Evolutionary conservation across 2,329 filamentous ascomycete genomes (phyloP), one percentile per base, ranked within the genome.

Genomic region (Daldinia eschscholtzii): DNA sequence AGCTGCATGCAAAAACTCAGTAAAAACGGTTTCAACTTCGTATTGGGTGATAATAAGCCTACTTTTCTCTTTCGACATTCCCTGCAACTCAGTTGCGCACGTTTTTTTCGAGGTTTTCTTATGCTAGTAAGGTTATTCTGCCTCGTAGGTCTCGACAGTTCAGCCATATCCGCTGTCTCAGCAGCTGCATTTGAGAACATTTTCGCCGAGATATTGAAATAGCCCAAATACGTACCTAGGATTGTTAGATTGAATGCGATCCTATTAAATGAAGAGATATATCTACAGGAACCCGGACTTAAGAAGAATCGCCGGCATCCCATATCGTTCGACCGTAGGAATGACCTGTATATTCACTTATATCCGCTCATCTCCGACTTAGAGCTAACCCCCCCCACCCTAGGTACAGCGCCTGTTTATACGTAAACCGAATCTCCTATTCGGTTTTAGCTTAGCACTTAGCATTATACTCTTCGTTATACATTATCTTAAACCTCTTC

Each of bases 61-160:
- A 68, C 70, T 70, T 76, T 76, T 55, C 72, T 75, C 50, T 70
- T 70, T 52, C 74, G 70, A 37, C 73, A 75, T 64, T 73, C 70
- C 4, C 53, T 41, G 50, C 73, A 75, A 35, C 72, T 75, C 13
- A 74, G 37, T 28, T 62, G 64, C 18, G 60, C 26, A 7, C 67
- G 73, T 26, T 37, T 74, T 57, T 57, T 74, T 28, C 72, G 70
- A 6, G 26, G 57, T 52, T 59, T 65, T 28, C 41, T 65, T 39
- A 46, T 62, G 6, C 12, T 26, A 7, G 26, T 53, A 12, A 12
- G 18, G 9, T n/a, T 37, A 18, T 71, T 55, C 57, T 42, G 48
- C 4, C 20, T 28, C 12, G 41, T 52, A 57, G 37, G 10, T 50
- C 7, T 59, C 28, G 53, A n/a, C n/a, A 57, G 39, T 33, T 53